Conservation (phyloP, 2,329 filamentous ascomycete species). For the Dothideomycetes sp. region DNA sequence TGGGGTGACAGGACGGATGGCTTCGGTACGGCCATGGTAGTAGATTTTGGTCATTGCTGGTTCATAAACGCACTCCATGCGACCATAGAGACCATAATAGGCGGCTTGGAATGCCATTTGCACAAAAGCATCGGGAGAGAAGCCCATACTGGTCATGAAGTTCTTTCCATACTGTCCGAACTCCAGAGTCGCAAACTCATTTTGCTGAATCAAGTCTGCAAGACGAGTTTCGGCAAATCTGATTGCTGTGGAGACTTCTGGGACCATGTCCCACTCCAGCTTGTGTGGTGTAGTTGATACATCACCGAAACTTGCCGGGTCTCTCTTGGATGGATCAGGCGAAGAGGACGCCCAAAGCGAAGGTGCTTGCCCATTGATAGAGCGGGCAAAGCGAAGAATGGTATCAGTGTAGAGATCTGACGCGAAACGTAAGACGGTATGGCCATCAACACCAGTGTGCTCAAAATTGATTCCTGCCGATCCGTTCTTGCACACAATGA, state of each 20-base stretch:
- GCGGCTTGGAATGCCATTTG: constrained; percentile 99
- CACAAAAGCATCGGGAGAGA: constrained; percentile 93
- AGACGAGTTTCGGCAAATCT: constrained; percentile 92
- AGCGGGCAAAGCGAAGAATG: constrained; percentile 85
- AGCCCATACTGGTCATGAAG: constrained; percentile 93
- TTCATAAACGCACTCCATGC: constrained; percentile 91
- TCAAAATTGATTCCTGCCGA: constrained; percentile 99
- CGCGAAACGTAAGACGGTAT: constrained; percentile 91
- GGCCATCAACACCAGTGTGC: constrained; percentile 93
- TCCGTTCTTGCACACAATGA: constrained; percentile 98
- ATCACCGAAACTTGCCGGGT: constrained; percentile 83
- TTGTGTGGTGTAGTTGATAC: constrained; percentile 92
- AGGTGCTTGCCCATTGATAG: constrained; percentile 88
- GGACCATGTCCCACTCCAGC: constrained; percentile 93
- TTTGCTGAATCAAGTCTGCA: constrained; percentile 89
- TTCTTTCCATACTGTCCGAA: constrained; percentile 88
- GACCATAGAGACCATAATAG: constrained; percentile 92
- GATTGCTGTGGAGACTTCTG: constrained; percentile 79
- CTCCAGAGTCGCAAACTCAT: constrained; percentile 88
- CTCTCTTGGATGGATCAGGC: constrained; percentile 84
- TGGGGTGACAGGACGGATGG: constrained; percentile 72
- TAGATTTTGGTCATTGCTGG: constrained; percentile 96
- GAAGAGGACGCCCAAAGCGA: constrained; percentile 84
- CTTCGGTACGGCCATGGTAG: constrained; percentile 88
- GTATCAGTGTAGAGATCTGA: constrained; percentile 97